phyloP scores from a whole-genome alignment of 1,139 yeast genomes.

The Hanseniaspora gamundiae region DNA sequence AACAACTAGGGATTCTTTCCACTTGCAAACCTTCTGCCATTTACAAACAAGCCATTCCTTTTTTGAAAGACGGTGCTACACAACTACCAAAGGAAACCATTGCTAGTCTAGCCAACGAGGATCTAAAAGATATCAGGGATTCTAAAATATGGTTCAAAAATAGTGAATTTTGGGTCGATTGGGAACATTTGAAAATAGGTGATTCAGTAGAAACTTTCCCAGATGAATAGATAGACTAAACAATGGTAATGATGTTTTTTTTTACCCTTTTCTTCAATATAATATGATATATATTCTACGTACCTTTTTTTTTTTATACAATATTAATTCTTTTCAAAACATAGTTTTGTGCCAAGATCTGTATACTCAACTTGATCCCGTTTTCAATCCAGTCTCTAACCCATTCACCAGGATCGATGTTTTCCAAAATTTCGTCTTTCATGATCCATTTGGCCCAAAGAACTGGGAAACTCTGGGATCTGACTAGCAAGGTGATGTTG shows the following conservation, averaged over 20 bases:
- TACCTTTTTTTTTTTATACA: neutral
- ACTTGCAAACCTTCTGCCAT: neutral
- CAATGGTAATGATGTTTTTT: too few species aligned
- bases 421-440: slow-evolving; percentile 16
- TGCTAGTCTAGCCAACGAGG: neutral
- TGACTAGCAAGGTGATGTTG: slow-evolving; percentile 56
- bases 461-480: slow-evolving; percentile 82
- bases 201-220: slow-evolving; percentile 1
- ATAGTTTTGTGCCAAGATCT: slow-evolving; percentile 80
- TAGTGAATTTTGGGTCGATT: slow-evolving; percentile 8
- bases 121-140: neutral
- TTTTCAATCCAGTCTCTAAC: slow-evolving; percentile 86
- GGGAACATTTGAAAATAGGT: slow-evolving; percentile 8
- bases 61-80: neutral
- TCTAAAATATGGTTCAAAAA: neutral
- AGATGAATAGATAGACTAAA: too few species aligned
- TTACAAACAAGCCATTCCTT: neutral
- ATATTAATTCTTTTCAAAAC: slow-evolving; percentile 62
- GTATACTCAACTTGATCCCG: slow-evolving; percentile 68
- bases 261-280: too few species aligned
- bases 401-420: slow-evolving; percentile 87
- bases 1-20: neutral
- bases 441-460: slow-evolving; percentile 82
- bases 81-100: neutral
- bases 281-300: too few species aligned